These are phyloP conservation scores for Kalaharituber pfeilii DNA, from an alignment of 2,329 filamentous ascomycete genomes.

Conservation along the genomic window DNA sequence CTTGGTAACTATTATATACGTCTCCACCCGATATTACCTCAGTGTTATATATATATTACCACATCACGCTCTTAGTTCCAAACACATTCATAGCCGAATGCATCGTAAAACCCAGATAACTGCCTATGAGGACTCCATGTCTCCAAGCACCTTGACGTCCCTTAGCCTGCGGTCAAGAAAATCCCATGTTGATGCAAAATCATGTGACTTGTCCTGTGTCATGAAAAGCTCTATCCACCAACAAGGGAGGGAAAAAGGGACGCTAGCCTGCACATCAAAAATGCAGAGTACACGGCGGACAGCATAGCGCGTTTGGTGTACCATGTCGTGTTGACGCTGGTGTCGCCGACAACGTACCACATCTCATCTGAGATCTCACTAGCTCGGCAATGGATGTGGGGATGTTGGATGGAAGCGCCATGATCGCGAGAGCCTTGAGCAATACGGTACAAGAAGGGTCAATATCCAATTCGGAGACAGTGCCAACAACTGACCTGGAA, in stretches of 20 bases:
- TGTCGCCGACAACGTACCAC: slow-evolving; percentile 69
- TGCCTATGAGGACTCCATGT: slow-evolving; percentile 41
- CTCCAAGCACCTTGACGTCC: slow-evolving; percentile 47
- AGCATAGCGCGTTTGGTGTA: slow-evolving; percentile 55
- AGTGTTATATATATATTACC: too few relatives aligned
- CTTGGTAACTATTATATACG: too few relatives aligned
- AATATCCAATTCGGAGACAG: too few relatives aligned
- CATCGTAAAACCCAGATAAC: slow-evolving; percentile 71
- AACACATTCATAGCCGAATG: slow-evolving; percentile 62
- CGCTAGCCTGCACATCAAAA: too few relatives aligned
- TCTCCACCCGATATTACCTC: too few relatives aligned
- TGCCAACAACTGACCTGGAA: too few relatives aligned
- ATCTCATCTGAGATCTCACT: slow-evolving; percentile 77
- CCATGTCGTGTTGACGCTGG: slow-evolving; percentile 68
- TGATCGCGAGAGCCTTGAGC: slow-evolving; percentile 64
- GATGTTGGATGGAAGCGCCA: slow-evolving; percentile 69
- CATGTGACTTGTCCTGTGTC: slow-evolving; percentile 64
- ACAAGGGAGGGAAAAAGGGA: too few relatives aligned
- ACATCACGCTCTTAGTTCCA: slow-evolving; percentile 59
- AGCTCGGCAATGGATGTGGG: slow-evolving; percentile 63
- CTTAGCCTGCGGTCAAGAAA: slow-evolving; percentile 62
- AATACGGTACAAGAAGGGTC: too few relatives aligned
- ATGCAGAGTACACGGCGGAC: slow-evolving; percentile 48
- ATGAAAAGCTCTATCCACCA: slow-evolving; percentile 62
- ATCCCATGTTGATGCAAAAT: slow-evolving; percentile 57